Percentiles rank a stretch among this genome's conserved stretches.
These are phyloP conservation scores for Trypanosoma brucei DNA, from an alignment of 208 protist species.

Conservation along the genomic window DNA sequence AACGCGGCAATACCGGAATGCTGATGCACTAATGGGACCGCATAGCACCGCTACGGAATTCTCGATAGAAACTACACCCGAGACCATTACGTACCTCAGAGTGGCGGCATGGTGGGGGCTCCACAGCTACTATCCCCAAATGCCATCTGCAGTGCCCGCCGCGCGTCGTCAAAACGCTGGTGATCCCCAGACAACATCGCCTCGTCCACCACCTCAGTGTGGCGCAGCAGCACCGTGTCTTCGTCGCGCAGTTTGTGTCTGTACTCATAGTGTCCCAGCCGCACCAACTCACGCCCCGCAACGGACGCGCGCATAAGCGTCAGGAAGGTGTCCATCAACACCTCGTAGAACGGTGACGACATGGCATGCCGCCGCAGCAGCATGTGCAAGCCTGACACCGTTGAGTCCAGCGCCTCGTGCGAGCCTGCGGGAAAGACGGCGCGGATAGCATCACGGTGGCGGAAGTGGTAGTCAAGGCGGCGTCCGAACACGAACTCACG, in stretches of 20 bases:
- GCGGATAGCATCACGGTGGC: slow-evolving; percentile 50
- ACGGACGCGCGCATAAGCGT: slow-evolving; percentile 70
- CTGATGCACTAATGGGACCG: not conserved
- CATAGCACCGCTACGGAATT: too few species aligned
- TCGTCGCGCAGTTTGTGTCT: slow-evolving; percentile 17
- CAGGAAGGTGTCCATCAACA: slow-evolving; percentile 83
- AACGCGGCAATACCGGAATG: too few species aligned
- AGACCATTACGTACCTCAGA: not conserved
- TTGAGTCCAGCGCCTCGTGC: slow-evolving; percentile 22
- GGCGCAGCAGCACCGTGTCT: slow-evolving; percentile 34
- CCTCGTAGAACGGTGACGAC: slow-evolving; percentile 67
- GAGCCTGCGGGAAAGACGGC: slow-evolving; percentile 46
- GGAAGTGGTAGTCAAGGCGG: slow-evolving; percentile 74
- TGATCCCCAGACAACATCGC: slow-evolving; percentile 70
- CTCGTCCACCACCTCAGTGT: slow-evolving; percentile 53
- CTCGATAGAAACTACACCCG: not conserved
- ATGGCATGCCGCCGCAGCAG: slow-evolving; percentile 31
- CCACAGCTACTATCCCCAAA: slow-evolving; percentile 18
- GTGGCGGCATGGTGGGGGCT: not conserved
- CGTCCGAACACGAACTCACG: slow-evolving; percentile 79
- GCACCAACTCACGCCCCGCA: slow-evolving; percentile 62
- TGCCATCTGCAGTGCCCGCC: slow-evolving; percentile 34
- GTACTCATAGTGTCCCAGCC: slow-evolving; percentile 55
- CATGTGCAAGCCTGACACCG: slow-evolving; percentile 62
- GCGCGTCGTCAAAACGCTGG: slow-evolving; percentile 48